Base-by-base conservation (phyloP, 805 yeast genomes). In the Phaffomyces thermotolerans region DNA sequence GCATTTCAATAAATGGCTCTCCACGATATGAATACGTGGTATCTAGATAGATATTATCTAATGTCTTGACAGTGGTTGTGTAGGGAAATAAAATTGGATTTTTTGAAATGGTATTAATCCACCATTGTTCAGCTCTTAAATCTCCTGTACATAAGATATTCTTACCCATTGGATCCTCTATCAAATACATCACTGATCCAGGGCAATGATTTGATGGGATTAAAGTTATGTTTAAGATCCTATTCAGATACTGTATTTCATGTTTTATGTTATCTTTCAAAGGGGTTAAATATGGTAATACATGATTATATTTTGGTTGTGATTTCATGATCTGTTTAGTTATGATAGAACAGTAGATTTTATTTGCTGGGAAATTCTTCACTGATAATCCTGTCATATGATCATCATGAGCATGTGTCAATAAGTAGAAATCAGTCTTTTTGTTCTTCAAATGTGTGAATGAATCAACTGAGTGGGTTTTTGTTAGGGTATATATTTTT, bases 171-270 rank as follows among this genome's bases (percentile, higher is more conserved):
- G 22, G 10, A 18, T 31, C 32, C 46, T 73, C 73, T 2, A 79
- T 44, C 25, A 79, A 63, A 44, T 74, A 72, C 79, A 78, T 75
- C 3, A 68, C 65, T 4, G 81, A 67, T 4, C 84, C 84, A 12
- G 81, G 76, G 52, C 84, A 79, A 50, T 79, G 85, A 52, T 77
- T 68, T 1, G 79, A 69, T 6, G 69, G 69, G 3, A 79, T 63
- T 24, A 72, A 52, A 1, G 77, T 70, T 2, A 78, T 57, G 7
- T 42, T 53, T 6, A 76, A 40, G 1, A 27, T 22, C 2, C 41
- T 35, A 7, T 39, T 51, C 13, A 48, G 14, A 54, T 56, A 37
- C 54, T 41, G 1, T 52, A 59, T 18, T 42, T 42, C 8, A 60
- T 47, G 44, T 47, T 54, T 15, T 47, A 51, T 15, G 53, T 50